phyloP scores from a whole-genome alignment of 805 yeast species.

The Hanseniaspora hatyaiensis region DNA sequence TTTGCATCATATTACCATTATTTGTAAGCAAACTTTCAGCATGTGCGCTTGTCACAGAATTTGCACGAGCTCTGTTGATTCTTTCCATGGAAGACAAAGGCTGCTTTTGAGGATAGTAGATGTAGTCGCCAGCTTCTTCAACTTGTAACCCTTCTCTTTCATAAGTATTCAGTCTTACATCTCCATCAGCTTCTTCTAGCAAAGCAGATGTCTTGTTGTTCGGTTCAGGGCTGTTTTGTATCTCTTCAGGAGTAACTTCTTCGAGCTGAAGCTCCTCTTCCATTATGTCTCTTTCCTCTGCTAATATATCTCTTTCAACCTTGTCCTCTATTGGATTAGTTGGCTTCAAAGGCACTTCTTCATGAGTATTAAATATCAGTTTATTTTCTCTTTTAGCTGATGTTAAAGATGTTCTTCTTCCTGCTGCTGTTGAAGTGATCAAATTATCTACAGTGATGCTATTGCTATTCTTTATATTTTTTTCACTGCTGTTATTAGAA shows the following conservation, averaged over 20 bases:
- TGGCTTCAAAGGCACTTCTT: too few species aligned
- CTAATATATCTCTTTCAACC: constrained; percentile 12
- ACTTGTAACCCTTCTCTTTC: constrained; percentile 20
- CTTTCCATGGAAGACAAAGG: neutral
- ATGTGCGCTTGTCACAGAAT: neutral
- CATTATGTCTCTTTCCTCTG: constrained; percentile 15
- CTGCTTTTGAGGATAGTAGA: constrained; percentile 1
- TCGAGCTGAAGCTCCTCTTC: constrained; percentile 20
- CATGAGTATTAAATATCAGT: neutral
- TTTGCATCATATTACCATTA: neutral
- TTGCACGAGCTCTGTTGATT: neutral
- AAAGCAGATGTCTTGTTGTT: neutral
- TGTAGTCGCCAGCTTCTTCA: constrained; percentile 20
- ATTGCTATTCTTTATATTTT: neutral
- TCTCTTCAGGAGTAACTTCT: constrained; percentile 19
- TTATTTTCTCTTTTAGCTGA: neutral
- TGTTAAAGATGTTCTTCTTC: constrained; percentile 4
- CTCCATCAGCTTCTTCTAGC: constrained; percentile 17
- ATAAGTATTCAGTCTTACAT: constrained; percentile 17
- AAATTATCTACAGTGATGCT: constrained; percentile 6
- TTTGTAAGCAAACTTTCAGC: neutral
- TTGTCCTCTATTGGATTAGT: neutral
- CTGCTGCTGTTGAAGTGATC: neutral
- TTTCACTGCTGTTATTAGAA: neutral
- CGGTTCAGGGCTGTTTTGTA: constrained; percentile 19